Evolutionary conservation across 2,329 filamentous ascomycete species (phyloP).

Genomic region (Chaetomium sp.): DNA sequence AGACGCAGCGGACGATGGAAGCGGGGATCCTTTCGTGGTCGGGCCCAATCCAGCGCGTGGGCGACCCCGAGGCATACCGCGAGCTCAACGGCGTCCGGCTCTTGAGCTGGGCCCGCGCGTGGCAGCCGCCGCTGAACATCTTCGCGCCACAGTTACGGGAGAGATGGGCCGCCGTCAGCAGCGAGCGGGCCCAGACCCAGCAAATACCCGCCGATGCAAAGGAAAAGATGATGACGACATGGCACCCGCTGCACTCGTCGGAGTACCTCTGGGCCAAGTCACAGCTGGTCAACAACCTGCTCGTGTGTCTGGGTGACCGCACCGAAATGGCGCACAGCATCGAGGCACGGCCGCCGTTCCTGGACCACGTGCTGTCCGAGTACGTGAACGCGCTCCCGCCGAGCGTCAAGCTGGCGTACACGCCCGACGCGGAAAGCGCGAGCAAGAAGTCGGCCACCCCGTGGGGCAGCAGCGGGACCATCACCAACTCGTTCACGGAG

Average conservation of each 20-base stretch:
- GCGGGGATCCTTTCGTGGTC: background rate
- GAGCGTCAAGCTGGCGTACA: conserved; percentile 36
- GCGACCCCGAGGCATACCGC: conserved; percentile 12
- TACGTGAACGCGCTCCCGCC: conserved; percentile 40
- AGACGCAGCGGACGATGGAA: background rate
- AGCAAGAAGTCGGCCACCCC: conserved; percentile 8
- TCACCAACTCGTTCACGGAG: conserved; percentile 41
- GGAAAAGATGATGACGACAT: conserved; percentile 34
- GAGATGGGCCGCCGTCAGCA: conserved; percentile 10
- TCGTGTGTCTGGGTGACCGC: conserved; percentile 40
- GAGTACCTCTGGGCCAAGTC: conserved; percentile 37
- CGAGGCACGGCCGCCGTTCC: conserved; percentile 42
- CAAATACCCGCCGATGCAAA: conserved; percentile 28
- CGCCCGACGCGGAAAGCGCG: conserved; percentile 6
- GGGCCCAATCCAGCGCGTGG: background rate
- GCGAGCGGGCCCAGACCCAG: conserved; percentile 17
- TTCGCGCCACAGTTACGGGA: conserved; percentile 27
- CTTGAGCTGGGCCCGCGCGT: background rate
- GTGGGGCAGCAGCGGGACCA: conserved; percentile 3
- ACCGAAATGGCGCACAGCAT: conserved; percentile 44
- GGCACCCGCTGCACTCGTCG: conserved; percentile 39
- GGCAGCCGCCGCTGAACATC: conserved; percentile 7
- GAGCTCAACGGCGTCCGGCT: conserved; percentile 13
- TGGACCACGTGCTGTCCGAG: conserved; percentile 41
- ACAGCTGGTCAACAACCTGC: conserved; percentile 36